These are phyloP conservation scores for Inonotus obliquus DNA, from an alignment of 1,284 basidiomycete genomes.

Conservation along the genomic window DNA sequence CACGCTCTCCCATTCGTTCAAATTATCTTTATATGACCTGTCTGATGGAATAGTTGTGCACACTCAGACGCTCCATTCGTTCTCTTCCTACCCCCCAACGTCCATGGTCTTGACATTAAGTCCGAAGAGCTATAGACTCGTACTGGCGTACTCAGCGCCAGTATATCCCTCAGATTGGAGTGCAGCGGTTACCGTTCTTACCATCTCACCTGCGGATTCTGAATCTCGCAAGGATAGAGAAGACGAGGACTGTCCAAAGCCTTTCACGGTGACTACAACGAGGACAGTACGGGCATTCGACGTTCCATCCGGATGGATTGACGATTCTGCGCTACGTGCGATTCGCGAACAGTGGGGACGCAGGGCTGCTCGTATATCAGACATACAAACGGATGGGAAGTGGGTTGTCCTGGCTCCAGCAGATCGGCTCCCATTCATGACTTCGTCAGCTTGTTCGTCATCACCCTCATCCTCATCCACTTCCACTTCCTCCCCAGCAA, in stretches of 20 bases:
- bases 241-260: slow-evolving; percentile 17
- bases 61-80: slow-evolving; percentile 63
- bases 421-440: slow-evolving; percentile 25
- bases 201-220: slow-evolving; percentile 37
- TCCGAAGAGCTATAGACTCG: slow-evolving; percentile 54
- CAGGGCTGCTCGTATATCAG: slow-evolving; percentile 60
- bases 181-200: slow-evolving; percentile 69
- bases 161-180: slow-evolving; percentile 79
- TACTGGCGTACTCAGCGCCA: slow-evolving; percentile 68
- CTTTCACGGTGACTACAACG: slow-evolving; percentile 45
- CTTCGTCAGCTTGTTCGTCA: slow-evolving; percentile 20
- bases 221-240: slow-evolving; percentile 1
- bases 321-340: slow-evolving; percentile 52
- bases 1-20: slow-evolving; percentile 61
- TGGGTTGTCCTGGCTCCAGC: slow-evolving; percentile 75
- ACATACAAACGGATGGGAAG: slow-evolving; percentile 75
- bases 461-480: slow-evolving; percentile 21
- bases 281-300: slow-evolving; percentile 66
- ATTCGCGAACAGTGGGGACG: slow-evolving; percentile 73
- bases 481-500: slow-evolving; percentile 22
- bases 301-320: slow-evolving; percentile 65
- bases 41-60: slow-evolving; percentile 44
- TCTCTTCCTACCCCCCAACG: slow-evolving; percentile 69
- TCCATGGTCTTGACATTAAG: slow-evolving; percentile 65
- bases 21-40: slow-evolving; percentile 64